phyloP scores from a whole-genome alignment of 2,329 filamentous ascomycete species.

The Fusarium sp. region DNA sequence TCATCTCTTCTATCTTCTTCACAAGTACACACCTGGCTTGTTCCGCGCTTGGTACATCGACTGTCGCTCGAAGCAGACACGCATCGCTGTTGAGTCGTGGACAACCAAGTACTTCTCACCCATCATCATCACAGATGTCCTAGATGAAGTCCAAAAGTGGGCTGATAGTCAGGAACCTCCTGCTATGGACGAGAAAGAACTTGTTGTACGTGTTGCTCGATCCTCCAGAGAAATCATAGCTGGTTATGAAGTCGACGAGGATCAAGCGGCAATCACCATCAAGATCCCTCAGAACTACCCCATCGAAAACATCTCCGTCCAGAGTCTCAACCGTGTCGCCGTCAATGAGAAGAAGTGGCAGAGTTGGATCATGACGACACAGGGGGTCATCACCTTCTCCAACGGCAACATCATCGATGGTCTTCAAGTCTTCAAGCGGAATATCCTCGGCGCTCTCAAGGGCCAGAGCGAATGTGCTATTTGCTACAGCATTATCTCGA shows the following conservation, averaged over 20 bases:
- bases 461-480: constrained; percentile 96
- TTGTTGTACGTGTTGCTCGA: constrained; percentile 77
- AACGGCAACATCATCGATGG: constrained; percentile 91
- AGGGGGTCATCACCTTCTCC: constrained; percentile 93
- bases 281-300: constrained; percentile 85
- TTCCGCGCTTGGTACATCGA: constrained; percentile 89
- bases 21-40: constrained; percentile 81
- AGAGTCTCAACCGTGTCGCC: constrained; percentile 83
- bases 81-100: constrained; percentile 83
- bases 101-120: constrained; percentile 86
- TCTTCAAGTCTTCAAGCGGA: constrained; percentile 84
- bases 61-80: constrained; percentile 83
- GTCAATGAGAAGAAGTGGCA: constrained; percentile 94
- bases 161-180: constrained; percentile 63
- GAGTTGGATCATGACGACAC: constrained; percentile 86
- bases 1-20: constrained; percentile 85
- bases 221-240: constrained; percentile 82
- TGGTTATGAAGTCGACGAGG: constrained; percentile 88
- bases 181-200: constrained; percentile 64
- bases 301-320: constrained; percentile 80
- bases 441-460: constrained; percentile 88
- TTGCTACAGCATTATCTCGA: constrained; percentile 93
- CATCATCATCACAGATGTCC: constrained; percentile 71
- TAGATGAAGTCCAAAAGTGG: constrained; percentile 78
- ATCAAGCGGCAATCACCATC: constrained; percentile 84